phyloP scores from a whole-genome alignment of 1,139 yeast species.

The Geotrichum macrosporum region DNA sequence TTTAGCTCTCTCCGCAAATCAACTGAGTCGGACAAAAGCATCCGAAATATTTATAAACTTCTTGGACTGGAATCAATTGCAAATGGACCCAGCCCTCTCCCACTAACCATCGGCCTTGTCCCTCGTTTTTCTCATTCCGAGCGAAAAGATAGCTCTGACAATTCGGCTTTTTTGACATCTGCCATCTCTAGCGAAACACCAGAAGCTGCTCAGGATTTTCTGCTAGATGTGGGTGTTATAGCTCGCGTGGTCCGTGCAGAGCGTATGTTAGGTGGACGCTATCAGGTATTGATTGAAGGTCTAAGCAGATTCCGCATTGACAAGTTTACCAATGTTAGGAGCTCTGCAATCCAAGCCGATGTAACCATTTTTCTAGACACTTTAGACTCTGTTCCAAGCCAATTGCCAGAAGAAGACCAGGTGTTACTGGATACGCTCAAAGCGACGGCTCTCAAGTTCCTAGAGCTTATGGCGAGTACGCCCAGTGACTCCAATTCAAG shows the following conservation, averaged over 20 bases:
- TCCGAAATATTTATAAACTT: constrained; percentile 1
- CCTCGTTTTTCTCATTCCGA: background rate
- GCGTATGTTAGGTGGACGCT: constrained; percentile 17
- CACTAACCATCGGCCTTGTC: background rate
- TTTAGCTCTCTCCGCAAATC: constrained; percentile 3
- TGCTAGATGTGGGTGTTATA: constrained; percentile 27
- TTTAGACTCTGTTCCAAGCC: background rate
- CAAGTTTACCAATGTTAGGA: constrained; percentile 10
- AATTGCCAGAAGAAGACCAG: constrained; percentile 12
- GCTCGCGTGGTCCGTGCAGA: constrained; percentile 29
- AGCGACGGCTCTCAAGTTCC: constrained; percentile 10
- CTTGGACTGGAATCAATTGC: background rate
- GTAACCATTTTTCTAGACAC: constrained; percentile 12
- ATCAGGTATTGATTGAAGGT: constrained; percentile 29
- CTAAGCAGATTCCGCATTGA: constrained; percentile 25
- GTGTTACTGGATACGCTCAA: constrained; percentile 13
- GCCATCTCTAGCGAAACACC: background rate
- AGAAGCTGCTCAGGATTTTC: background rate
- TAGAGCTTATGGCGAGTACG: constrained; percentile 8
- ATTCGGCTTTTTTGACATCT: background rate
- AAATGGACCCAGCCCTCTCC: background rate
- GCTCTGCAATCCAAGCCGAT: constrained; percentile 20
- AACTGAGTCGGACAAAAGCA: background rate
- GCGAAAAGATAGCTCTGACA: background rate
- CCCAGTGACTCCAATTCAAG: background rate